Conservation (phyloP, 805 yeast genomes). For the Saccharomycopsis fodiens region DNA sequence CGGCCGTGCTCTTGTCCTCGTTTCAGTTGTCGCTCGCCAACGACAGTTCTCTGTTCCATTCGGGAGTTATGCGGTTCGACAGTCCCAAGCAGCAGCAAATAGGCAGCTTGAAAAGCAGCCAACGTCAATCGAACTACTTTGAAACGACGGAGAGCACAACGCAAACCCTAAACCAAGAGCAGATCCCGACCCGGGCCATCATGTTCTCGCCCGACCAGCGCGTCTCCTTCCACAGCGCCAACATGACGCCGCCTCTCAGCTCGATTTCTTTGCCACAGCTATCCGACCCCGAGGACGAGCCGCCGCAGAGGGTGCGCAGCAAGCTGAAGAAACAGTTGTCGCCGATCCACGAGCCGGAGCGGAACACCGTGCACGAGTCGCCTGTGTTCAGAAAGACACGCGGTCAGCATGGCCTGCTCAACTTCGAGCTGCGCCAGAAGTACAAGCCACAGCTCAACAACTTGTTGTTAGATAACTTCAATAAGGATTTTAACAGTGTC, state of each 20-base stretch:
- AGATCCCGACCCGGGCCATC: not conserved
- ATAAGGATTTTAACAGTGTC: slow-evolving; percentile 9
- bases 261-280: slow-evolving; percentile 1
- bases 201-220: not conserved
- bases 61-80: not conserved
- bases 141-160: too few relatives aligned
- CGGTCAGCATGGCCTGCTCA: not conserved
- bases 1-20: not conserved
- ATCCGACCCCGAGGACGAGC: not conserved
- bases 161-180: too few relatives aligned
- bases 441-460: slow-evolving; percentile 2
- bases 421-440: slow-evolving; percentile 1
- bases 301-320: not conserved
- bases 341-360: slow-evolving; percentile 16
- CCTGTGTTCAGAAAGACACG: slow-evolving; percentile 2
- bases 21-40: not conserved
- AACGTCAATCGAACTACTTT: too few relatives aligned
- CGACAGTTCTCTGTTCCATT: not conserved
- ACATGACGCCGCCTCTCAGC: slow-evolving; percentile 9
- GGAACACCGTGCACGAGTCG: not conserved
- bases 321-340: slow-evolving; percentile 11
- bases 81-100: too few relatives aligned
- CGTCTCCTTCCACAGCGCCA: not conserved
- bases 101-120: too few relatives aligned
- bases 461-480: slow-evolving; percentile 8